Evolutionary conservation across 176 grass and related monocot species (phyloP).

Genomic region (Themeda triandra): DNA sequence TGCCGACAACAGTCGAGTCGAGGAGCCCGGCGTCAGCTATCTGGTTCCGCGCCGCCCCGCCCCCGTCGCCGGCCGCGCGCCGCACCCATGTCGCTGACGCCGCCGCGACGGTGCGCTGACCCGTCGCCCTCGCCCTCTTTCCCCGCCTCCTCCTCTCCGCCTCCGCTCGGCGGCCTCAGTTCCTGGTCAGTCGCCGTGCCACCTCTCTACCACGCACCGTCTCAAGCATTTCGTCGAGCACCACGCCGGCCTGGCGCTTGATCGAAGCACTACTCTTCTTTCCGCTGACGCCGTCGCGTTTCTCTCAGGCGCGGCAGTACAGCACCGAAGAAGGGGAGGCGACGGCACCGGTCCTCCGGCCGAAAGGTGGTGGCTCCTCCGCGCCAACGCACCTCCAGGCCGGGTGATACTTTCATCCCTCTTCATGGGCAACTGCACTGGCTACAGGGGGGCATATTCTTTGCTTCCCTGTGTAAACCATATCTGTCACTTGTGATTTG

Average conservation of each 20-base stretch:
- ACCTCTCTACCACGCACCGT: background rate
- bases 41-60: background rate
- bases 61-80: too few relatives aligned
- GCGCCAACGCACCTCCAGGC: conserved; percentile 3
- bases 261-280: background rate
- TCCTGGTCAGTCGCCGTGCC: conserved; percentile 41
- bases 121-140: conserved; percentile 14
- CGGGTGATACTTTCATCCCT: conserved; percentile 41
- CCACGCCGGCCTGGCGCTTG: background rate
- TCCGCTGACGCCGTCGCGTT: background rate
- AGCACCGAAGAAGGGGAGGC: conserved; percentile 18
- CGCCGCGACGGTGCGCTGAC: conserved; percentile 31
- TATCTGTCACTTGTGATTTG: background rate
- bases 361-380: conserved; percentile 1
- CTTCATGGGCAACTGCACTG: background rate
- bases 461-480: background rate
- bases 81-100: conserved; percentile 36
- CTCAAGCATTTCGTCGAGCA: conserved; percentile 54
- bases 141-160: conserved; percentile 26
- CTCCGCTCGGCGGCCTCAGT: conserved; percentile 29
- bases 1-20: background rate
- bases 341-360: background rate
- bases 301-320: conserved; percentile 37
- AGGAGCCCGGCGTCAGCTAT: background rate
- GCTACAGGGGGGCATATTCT: background rate